phyloP scores from a whole-genome alignment of 1,139 yeast species.

The Candida glucosophila region DNA sequence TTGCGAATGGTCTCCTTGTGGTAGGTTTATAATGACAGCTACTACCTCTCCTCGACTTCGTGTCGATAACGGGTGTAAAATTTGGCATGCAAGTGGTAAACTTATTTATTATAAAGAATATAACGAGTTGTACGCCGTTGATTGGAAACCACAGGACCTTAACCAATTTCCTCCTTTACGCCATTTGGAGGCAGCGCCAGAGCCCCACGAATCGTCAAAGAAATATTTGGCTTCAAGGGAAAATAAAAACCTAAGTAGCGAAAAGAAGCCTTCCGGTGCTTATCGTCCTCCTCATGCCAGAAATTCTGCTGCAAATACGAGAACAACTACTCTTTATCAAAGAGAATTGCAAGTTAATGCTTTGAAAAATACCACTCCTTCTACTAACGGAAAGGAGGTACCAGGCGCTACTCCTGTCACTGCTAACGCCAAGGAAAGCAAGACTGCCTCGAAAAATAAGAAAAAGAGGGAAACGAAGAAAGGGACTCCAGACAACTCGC shows the following conservation, averaged over 20 bases:
- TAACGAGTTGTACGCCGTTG: conserved; percentile 69
- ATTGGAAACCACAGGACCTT: conserved; percentile 79
- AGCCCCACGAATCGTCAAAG: conserved; percentile 59
- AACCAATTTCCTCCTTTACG: conserved; percentile 52
- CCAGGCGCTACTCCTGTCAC: conserved; percentile 38
- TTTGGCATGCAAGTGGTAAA: conserved; percentile 90
- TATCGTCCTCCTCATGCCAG: conserved; percentile 96
- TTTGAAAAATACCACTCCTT: conserved; percentile 16
- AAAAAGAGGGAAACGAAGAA: conserved; percentile 71
- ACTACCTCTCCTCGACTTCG: conserved; percentile 95
- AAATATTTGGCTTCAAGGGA: conserved; percentile 43
- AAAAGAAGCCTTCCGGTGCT: conserved; percentile 67
- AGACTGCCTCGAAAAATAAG: conserved; percentile 65
- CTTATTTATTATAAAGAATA: conserved; percentile 72
- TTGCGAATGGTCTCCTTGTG: conserved; percentile 99
- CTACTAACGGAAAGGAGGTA: conserved; percentile 19
- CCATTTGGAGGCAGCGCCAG: conserved; percentile 49
- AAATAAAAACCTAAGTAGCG: conserved; percentile 28
- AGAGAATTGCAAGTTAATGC: conserved; percentile 36
- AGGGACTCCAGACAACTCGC: conserved; percentile 13
- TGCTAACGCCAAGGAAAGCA: conserved; percentile 36
- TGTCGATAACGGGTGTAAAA: conserved; percentile 89
- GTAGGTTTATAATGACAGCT: conserved; percentile 86
- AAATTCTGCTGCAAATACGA: conserved; percentile 32
- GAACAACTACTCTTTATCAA: conserved; percentile 48